Conservation (phyloP, 441 rosid genomes). For the Croton setiger region DNA sequence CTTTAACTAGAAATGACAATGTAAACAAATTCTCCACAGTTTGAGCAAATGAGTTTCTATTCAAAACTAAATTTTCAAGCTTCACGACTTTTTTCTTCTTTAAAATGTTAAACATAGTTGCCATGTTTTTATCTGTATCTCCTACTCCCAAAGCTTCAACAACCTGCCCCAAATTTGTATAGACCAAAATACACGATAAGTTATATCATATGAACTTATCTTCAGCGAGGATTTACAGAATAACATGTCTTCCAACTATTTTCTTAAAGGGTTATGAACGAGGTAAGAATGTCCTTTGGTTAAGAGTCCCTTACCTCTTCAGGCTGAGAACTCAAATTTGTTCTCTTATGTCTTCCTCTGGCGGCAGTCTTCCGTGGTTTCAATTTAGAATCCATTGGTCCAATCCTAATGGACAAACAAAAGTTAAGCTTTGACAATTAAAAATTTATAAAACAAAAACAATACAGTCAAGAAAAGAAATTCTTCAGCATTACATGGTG, state of each 20-base stretch:
- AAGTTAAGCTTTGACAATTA: not conserved
- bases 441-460: not conserved
- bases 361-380: constrained; percentile 39
- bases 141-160: constrained; percentile 35
- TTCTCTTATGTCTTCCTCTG: constrained; percentile 29
- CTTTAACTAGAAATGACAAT: constrained; percentile 72
- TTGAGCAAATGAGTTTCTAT: constrained; percentile 64
- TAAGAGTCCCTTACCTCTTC: constrained; percentile 40
- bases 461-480: not conserved
- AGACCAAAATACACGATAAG: not conserved
- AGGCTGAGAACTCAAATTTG: constrained; percentile 36
- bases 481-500: constrained; percentile 41
- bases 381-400: constrained; percentile 50
- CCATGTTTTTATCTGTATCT: constrained; percentile 65
- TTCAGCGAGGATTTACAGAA: no score
- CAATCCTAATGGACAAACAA: constrained; percentile 38
- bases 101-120: constrained; percentile 55
- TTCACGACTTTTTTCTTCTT: constrained; percentile 44
- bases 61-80: constrained; percentile 59
- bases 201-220: not conserved
- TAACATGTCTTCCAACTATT: not conserved
- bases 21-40: constrained; percentile 77
- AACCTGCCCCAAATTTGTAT: constrained; percentile 35
- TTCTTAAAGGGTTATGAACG: not conserved
- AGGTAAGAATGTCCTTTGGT: not conserved